phyloP scores from a whole-genome alignment of 2,329 filamentous ascomycete genomes.

The Xylaria sp. region DNA sequence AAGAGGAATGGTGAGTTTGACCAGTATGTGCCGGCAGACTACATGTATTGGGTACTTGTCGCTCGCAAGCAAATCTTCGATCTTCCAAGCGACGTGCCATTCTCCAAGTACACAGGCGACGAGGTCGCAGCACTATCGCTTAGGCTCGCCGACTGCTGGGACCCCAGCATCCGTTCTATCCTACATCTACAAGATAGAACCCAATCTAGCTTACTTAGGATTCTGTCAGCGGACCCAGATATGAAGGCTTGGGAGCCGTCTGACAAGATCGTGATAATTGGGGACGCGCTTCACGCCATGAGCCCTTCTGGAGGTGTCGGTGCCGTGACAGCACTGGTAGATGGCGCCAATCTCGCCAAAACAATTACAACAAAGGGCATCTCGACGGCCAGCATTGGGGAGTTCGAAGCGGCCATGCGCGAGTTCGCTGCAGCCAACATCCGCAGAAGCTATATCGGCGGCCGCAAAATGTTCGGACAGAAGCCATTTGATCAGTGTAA shows the following conservation, averaged over 20 bases:
- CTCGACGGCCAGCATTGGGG: conserved; percentile 5
- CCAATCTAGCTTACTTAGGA: conserved; percentile 13
- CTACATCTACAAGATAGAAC: conserved; percentile 28
- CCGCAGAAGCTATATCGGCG: conserved; percentile 16
- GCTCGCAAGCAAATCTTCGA: conserved; percentile 19
- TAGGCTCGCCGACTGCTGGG: conserved; percentile 30
- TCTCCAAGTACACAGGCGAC: conserved; percentile 23
- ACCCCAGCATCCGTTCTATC: conserved; percentile 27
- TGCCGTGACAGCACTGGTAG: conserved; percentile 40
- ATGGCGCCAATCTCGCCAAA: conserved; percentile 25
- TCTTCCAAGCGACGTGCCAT: conserved; percentile 12
- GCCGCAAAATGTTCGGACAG: conserved; percentile 24
- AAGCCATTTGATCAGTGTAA: conserved; percentile 20
- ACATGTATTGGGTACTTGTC: conserved; percentile 52
- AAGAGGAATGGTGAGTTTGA: conserved; percentile 9
- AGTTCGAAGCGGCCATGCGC: conserved; percentile 21
- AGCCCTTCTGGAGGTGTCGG: conserved; percentile 39
- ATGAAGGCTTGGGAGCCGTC: conserved; percentile 25
- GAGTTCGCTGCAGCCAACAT: conserved; percentile 13
- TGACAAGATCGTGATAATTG: conserved; percentile 27
- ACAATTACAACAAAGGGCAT: conserved; percentile 17
- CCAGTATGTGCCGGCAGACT: conserved; percentile 44
- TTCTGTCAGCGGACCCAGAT: conserved; percentile 21
- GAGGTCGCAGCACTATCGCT: conserved; percentile 23
- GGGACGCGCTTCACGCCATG: conserved; percentile 32